Percentiles rank a stretch among this genome's conserved stretches.
phyloP scores from a whole-genome alignment of 1,284 basidiomycete genomes.

The Trichosporon sp. region DNA sequence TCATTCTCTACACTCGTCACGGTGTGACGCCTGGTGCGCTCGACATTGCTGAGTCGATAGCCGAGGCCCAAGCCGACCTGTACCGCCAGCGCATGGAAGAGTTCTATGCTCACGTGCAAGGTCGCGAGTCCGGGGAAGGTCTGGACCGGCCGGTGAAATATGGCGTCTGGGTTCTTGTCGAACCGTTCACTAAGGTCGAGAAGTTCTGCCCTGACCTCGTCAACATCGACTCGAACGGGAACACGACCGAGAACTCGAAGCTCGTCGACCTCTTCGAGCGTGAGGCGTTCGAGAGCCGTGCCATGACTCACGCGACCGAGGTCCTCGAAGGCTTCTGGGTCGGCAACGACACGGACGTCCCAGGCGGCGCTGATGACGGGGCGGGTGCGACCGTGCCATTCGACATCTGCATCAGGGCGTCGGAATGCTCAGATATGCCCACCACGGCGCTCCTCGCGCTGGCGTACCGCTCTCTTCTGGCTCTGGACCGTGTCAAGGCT shows the following conservation, averaged over 20 bases:
- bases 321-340: conserved; percentile 60
- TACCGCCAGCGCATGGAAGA: conserved; percentile 39
- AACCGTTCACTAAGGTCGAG: conserved; percentile 55
- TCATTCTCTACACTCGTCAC: conserved; percentile 74
- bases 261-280: conserved; percentile 52
- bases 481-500: conserved; percentile 26
- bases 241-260: conserved; percentile 39
- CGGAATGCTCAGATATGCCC: conserved; percentile 47
- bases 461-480: conserved; percentile 28
- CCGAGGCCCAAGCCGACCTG: conserved; percentile 42
- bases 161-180: conserved; percentile 78
- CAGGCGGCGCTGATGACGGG: conserved; percentile 37
- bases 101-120: conserved; percentile 29
- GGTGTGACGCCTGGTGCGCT: conserved; percentile 45
- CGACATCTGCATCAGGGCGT: conserved; percentile 45
- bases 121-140: conserved; percentile 30
- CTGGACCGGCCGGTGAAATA: conserved; percentile 58
- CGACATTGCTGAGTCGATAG: conserved; percentile 52
- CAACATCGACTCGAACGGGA: conserved; percentile 52
- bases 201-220: conserved; percentile 51
- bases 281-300: conserved; percentile 36
- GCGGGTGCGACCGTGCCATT: conserved; percentile 32
- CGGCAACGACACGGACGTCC: conserved; percentile 48
- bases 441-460: conserved; percentile 17
- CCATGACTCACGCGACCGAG: conserved; percentile 68